Evolutionary conservation across 257 asterid species (phyloP).

Genomic region (Lavandula angustifolia): DNA sequence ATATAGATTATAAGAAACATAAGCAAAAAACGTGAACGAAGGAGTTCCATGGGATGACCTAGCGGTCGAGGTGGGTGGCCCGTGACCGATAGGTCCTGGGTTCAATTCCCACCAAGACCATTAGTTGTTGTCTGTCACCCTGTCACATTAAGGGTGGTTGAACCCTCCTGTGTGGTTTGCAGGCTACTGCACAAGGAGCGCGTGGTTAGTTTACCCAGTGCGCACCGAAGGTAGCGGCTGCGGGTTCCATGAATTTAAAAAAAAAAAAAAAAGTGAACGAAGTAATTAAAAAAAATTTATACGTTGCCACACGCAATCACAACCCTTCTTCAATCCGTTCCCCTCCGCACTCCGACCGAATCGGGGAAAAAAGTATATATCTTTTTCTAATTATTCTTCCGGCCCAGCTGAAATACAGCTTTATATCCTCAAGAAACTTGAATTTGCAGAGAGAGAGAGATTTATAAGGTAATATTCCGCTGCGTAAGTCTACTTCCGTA

Average conservation of each 20-base stretch:
- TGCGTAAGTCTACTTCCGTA: slow-evolving; percentile 22
- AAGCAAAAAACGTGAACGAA: slow-evolving; percentile 20
- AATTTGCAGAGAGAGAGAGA: slow-evolving; percentile 15
- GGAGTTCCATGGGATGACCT: too few relatives aligned
- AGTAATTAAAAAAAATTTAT: neutral
- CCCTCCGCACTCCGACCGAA: slow-evolving; percentile 13
- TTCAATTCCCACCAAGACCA: too few relatives aligned
- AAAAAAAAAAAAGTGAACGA: slow-evolving; percentile 29
- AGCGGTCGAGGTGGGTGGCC: too few relatives aligned
- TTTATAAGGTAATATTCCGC: slow-evolving; percentile 29
- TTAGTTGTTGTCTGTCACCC: too few relatives aligned
- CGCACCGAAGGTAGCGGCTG: too few relatives aligned
- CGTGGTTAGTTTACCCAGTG: too few relatives aligned
- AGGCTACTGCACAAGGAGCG: too few relatives aligned
- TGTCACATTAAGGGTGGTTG: too few relatives aligned
- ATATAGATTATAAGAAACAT: too few relatives aligned
- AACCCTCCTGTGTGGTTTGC: too few relatives aligned
- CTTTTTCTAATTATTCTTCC: neutral
- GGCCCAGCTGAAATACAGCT: slow-evolving; percentile 23
- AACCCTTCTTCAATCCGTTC: slow-evolving; percentile 32
- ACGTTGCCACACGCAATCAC: slow-evolving; percentile 34
- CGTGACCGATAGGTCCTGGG: too few relatives aligned
- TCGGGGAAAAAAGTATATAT: neutral
- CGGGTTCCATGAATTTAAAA: too few relatives aligned
- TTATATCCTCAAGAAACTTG: slow-evolving; percentile 14